These are phyloP conservation scores for Ophiocordyceps camponoti-saundersi DNA, from an alignment of 2,329 filamentous ascomycete genomes.

Conservation along the genomic window DNA sequence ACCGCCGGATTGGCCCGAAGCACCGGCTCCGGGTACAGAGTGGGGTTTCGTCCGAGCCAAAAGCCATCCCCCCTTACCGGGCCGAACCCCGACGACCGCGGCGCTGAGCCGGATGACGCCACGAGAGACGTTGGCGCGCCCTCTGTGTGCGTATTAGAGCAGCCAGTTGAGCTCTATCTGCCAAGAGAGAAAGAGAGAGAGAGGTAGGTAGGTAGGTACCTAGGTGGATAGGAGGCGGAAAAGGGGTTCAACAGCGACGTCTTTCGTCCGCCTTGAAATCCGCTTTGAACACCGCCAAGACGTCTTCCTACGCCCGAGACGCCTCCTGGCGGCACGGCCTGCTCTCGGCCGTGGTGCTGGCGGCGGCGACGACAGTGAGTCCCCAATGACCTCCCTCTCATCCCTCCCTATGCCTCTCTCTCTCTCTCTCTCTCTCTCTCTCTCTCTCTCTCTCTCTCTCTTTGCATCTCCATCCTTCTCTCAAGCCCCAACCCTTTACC, in stretches of 20 bases:
- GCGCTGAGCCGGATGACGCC: not conserved
- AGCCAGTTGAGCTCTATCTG: not conserved
- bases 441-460: not conserved
- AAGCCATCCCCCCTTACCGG: not conserved
- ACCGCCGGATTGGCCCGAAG: not conserved
- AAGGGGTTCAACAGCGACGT: not conserved
- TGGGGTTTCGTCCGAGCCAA: not conserved
- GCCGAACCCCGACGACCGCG: not conserved
- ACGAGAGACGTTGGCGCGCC: not conserved
- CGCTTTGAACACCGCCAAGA: not conserved
- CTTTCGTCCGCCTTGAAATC: not conserved
- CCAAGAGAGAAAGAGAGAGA: no score
- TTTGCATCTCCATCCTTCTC: no score
- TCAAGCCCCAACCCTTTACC: not conserved
- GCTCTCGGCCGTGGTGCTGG: constrained; percentile 1
- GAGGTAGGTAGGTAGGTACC: not conserved
- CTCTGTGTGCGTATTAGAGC: not conserved
- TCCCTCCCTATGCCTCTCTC: not conserved
- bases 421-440: not conserved
- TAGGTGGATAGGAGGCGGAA: not conserved
- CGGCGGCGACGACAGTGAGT: not conserved
- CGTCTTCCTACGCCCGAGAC: not conserved
- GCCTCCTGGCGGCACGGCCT: not conserved
- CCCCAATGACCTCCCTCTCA: not conserved
- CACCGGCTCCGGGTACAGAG: not conserved